A percentile compares a stretch with the other conserved stretches of the same genome.
Evolutionary conservation across 495 filamentous ascomycete genomes (phyloP).

Genomic region (Xylaria bambusicola): DNA sequence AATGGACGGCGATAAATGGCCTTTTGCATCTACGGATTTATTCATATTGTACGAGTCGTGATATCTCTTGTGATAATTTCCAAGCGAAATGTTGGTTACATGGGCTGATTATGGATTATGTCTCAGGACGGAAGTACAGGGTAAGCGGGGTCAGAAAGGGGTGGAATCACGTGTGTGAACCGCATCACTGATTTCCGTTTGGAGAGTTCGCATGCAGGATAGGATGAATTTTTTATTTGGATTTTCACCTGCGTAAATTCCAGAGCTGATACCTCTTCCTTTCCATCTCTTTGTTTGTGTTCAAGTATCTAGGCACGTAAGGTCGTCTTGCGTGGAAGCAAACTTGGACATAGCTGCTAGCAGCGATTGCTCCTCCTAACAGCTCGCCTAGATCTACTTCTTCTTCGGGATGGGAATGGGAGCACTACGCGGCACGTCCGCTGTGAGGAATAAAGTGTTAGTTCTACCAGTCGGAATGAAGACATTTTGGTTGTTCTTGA

Average conservation of each 20-base stretch:
- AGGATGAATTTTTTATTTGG: neutral
- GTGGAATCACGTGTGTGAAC: neutral
- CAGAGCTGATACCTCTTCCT: too few species aligned
- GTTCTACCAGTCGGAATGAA: too few species aligned
- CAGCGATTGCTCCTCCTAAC: neutral
- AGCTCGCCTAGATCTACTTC: neutral
- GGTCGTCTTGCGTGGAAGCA: too few species aligned
- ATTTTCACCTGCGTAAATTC: too few species aligned
- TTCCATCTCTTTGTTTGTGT: too few species aligned
- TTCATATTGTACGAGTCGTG: too few species aligned
- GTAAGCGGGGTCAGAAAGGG: neutral
- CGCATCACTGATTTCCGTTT: neutral
- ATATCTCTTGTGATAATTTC: too few species aligned
- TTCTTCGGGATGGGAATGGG: neutral
- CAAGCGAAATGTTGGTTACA: neutral
- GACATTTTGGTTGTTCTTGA: too few species aligned
- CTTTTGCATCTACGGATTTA: too few species aligned
- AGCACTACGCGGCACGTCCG: neutral
- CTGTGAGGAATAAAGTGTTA: neutral
- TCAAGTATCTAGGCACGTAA: too few species aligned
- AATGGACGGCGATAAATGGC: too few species aligned
- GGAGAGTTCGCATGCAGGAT: neutral
- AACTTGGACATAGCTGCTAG: too few species aligned
- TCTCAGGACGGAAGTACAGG: neutral
- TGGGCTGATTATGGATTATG: neutral